Evolutionary conservation across 129 eudicot species (phyloP).

Genomic region (Smallanthus sonchifolius): DNA sequence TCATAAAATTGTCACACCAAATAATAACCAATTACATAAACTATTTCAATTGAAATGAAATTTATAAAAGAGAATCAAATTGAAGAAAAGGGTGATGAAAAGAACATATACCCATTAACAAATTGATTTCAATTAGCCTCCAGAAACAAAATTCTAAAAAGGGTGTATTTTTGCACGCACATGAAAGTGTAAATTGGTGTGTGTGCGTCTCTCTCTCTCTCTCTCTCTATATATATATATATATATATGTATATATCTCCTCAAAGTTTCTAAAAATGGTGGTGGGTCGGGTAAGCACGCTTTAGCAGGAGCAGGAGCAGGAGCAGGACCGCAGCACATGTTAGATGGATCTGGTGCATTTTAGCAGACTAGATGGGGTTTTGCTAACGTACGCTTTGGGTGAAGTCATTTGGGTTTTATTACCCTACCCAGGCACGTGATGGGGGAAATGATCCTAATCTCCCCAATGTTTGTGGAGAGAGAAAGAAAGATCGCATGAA

Average conservation of each 20-base stretch:
- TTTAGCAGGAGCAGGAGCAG: slow-evolving; percentile 16
- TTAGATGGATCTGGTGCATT: slow-evolving; percentile 36
- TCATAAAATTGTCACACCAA: slow-evolving; percentile 21
- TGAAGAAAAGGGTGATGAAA: background rate
- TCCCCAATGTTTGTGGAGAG: slow-evolving; percentile 58
- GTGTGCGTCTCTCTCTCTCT: background rate
- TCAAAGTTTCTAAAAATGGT: slow-evolving; percentile 19
- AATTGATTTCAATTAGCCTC: background rate
- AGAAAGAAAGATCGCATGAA: slow-evolving; percentile 31
- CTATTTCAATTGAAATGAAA: background rate
- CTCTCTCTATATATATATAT: too few species aligned
- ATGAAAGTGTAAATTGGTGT: slow-evolving; percentile 9
- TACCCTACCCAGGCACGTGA: slow-evolving; percentile 41
- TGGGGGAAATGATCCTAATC: slow-evolving; percentile 22
- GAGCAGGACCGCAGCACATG: slow-evolving; percentile 31
- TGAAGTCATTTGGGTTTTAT: slow-evolving; percentile 20
- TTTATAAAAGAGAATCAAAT: too few species aligned
- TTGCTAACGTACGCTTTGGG: slow-evolving; percentile 34
- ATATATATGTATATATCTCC: background rate
- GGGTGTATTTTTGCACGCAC: slow-evolving; percentile 10
- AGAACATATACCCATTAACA: slow-evolving; percentile 58
- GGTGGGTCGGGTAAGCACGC: slow-evolving; percentile 34
- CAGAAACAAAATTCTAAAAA: too few species aligned
- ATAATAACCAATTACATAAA: slow-evolving; percentile 7
- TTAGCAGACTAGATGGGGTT: slow-evolving; percentile 25